Base-by-base conservation (phyloP, 805 yeast species). In the Candida golubevii region DNA sequence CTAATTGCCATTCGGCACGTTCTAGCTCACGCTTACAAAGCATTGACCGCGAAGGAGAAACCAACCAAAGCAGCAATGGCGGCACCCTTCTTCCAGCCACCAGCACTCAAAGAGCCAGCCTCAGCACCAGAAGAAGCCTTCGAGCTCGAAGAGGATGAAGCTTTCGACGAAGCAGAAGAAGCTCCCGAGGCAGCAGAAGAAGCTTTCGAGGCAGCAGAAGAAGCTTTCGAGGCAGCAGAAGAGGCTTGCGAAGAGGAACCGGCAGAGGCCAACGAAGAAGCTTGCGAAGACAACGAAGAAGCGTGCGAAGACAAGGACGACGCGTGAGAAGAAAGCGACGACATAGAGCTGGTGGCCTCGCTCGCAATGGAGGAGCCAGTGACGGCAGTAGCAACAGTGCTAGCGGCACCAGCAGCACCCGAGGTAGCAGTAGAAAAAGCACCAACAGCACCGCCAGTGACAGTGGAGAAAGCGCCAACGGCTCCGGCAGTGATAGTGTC, bases 31-130 rank as follows among this genome's bases (percentile, higher is more conserved):
- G 23, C 23, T 18, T 18, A 18, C 51, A 47, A 44, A 14, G 54
- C 32, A 57, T 66, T 67, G 54, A 65, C 51, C 26, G 66, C 43
- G 46, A 68, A 64, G 33, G 70, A 60, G 44, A 60, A 48, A 36
- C 72, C 73, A 38, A 68, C 60, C 42, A 68, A 36, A 41, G 65
- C 67, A 37, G 65, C 67, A 35, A 69, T 59, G 26, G 62, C 65
- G 44, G 58, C 62, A 35, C 69, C 61, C 56, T 57, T 65, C 57
- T 69, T 68, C 73, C 71, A 67, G 13, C 63, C 57, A 33, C 56
- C 33, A 8, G 59, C 65, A 34, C 53, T 31, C 41, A 47, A 41
- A 42, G 49, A 42, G 41, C 49, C 57, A 15, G 55, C 50, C 26
- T 51, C 51, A 27, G 50, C 56, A 33, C 47, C 56, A 31, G 58